Evolutionary conservation across 2,329 filamentous ascomycete species (phyloP), one percentile per base, ranked within the genome.

Genomic region (Microcyclospora pomicola): DNA sequence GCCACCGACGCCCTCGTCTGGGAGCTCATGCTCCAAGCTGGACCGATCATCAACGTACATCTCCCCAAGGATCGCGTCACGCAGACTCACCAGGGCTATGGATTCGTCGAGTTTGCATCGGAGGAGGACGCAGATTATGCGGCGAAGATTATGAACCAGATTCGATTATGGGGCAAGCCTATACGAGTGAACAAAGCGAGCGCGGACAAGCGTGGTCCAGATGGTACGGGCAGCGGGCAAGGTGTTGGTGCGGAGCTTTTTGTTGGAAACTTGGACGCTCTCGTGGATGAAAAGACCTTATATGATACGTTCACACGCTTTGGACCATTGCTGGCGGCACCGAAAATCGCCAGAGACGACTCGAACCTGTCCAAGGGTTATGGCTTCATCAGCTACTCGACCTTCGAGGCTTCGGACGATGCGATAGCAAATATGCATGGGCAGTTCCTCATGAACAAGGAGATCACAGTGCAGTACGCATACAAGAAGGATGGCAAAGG

Each of bases 401-500:
- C 83, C 55, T 98, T 98, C 58, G 91, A 96, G 55, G 82, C 85
- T 50, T 91, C 85, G 9, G 91, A 98, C 55, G 80, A 84, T 44
- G 87, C 91, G 31, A 84, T 93, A 45, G 73, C 78, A 48, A 91
- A 88, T 59, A 87, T 98, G 81, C 82, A 94, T 59, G 85, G 85
- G 36, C 87, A 96, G 65, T 96, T 91, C 62, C 75, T 98, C 43
- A 87, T 93, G 70, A 94, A 91, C 69, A 94, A 94, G 66, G 83
- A 94, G 61, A 81, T 96, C 51, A 83, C 82, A 2, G 91, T 98
- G 33, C 88, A 96, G 62, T 98, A 96, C 61, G 91, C 91, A 30
- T 96, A 94, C 73, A 98, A 98, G 71, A 96, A 96, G 64, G 91
- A 98, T 55, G 91, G 91, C 49, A 94, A 94, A 65, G 88, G 88